These are phyloP conservation scores for Didymella sp. DNA, from an alignment of 2,329 filamentous ascomycete species.

Conservation along the genomic window DNA sequence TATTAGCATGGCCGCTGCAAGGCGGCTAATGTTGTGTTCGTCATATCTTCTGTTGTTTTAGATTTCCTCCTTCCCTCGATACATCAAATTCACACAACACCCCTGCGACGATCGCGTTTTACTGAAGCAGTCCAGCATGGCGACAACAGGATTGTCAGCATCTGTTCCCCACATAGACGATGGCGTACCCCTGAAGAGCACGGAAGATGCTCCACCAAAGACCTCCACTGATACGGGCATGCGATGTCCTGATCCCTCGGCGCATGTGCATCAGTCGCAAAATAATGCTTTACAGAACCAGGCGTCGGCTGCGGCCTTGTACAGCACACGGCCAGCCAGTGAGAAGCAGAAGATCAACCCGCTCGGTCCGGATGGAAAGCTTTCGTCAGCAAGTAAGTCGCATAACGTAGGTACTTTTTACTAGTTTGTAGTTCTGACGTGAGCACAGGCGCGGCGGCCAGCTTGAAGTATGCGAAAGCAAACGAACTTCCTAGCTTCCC, in stretches of 20 bases:
- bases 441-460: slow-evolving; percentile 63
- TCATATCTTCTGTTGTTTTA: slow-evolving; percentile 14
- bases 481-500: slow-evolving; percentile 78
- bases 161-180: slow-evolving; percentile 32
- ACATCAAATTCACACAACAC: background rate
- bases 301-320: slow-evolving; percentile 68
- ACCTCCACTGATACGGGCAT: slow-evolving; percentile 24
- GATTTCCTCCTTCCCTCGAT: slow-evolving; percentile 2
- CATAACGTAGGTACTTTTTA: background rate
- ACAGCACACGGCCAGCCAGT: slow-evolving; percentile 49
- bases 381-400: slow-evolving; percentile 63
- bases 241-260: slow-evolving; percentile 55
- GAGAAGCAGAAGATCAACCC: slow-evolving; percentile 39
- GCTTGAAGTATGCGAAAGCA: slow-evolving; percentile 74
- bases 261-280: slow-evolving; percentile 35
- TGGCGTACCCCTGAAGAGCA: slow-evolving; percentile 29
- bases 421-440: slow-evolving; percentile 11
- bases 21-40: slow-evolving; percentile 12
- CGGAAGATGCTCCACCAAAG: slow-evolving; percentile 31
- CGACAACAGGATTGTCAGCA: slow-evolving; percentile 33
- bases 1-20: slow-evolving; percentile 18
- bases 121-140: slow-evolving; percentile 29
- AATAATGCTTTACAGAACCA: slow-evolving; percentile 53
- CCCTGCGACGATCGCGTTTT: slow-evolving; percentile 16
- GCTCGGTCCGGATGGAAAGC: slow-evolving; percentile 61